Evolutionary conservation across 805 yeast genomes (phyloP).

Genomic region (Zygotorulaspora danielsina): DNA sequence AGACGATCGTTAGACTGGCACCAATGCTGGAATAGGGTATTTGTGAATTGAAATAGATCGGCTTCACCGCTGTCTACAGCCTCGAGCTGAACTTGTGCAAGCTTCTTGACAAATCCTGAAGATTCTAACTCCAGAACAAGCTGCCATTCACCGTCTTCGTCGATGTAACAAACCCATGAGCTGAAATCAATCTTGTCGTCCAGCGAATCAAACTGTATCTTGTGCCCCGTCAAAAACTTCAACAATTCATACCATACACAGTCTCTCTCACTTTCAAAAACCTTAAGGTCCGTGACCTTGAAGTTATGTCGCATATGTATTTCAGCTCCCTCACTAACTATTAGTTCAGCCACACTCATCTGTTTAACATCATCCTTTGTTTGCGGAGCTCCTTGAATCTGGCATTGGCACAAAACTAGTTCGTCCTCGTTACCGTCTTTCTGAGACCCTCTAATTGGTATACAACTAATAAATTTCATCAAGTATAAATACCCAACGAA

Average conservation of each 20-base stretch:
- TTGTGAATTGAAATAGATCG: constrained; percentile 27
- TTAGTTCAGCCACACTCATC: constrained; percentile 12
- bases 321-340: constrained; percentile 28
- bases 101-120: constrained; percentile 19
- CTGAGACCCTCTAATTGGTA: constrained; percentile 8
- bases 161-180: constrained; percentile 19
- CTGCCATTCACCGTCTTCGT: constrained; percentile 15
- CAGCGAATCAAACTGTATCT: constrained; percentile 7
- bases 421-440: constrained; percentile 10
- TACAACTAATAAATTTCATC: constrained; percentile 23
- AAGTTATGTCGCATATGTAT: constrained; percentile 10
- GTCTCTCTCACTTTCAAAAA: constrained; percentile 11
- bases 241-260: constrained; percentile 28
- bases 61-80: constrained; percentile 19
- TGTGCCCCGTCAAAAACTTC: constrained; percentile 19
- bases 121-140: constrained; percentile 21
- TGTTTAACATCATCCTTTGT: constrained; percentile 5
- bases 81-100: constrained; percentile 21
- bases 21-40: constrained; percentile 14
- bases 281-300: constrained; percentile 9
- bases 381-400: constrained; percentile 6
- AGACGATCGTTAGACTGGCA: constrained; percentile 17
- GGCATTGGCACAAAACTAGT: constrained; percentile 18
- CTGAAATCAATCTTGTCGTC: constrained; percentile 12
- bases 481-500: too few species aligned